Base-by-base conservation (phyloP, 177 flowering plant species). In the Vitis hybrid region DNA sequence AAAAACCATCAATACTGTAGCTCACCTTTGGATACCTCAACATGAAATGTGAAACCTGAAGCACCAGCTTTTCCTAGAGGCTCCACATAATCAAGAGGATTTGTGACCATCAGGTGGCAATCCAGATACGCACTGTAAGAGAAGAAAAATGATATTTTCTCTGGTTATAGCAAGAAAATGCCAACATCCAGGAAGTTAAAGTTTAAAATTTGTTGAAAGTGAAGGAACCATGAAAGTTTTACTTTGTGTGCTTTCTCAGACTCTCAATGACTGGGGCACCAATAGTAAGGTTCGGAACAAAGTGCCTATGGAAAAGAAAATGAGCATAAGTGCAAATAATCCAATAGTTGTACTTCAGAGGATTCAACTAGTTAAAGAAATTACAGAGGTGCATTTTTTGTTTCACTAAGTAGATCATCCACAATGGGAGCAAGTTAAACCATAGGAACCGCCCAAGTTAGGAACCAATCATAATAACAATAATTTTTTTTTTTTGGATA, bases 101-200 rank as follows among this genome's bases (percentile, higher is more conserved):
- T 89, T 58, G 99, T 96, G 62, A 93, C 99, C 98, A 96, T 96
- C 62, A 96, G 90, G 78, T 96, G 99, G 70, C 99, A 96, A 76
- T 93, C 99, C 68, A 96, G 75, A 81, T 90, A 93, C 22, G 94
- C 93, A 71, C 99, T 96, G 79, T 15, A 71, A 70, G 16, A 68
- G 16, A 70, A 63, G 55, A 67, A 62, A 52, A 48, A 21, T 9
- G 51, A 39, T 26, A 50, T 4, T 12, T 50, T 39, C 33, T n/a
- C n/a, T 48, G 45, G 29, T 29, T 55, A 13, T 22, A 8, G 3
- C 12, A 60, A 16, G 2, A 15, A n/a, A 3, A n/a, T 9, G n/a
- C 9, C 33, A 33, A 49, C 15, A 49, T 15, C 19, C 49, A 62
- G 49, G 15, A 33, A 64, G 26, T 14, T 65, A 31, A 65, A 53